A percentile compares a stretch with the other conserved stretches of the same genome.
phyloP scores from a whole-genome alignment of 2,329 filamentous ascomycete genomes.

The Aspergillus candidus region DNA sequence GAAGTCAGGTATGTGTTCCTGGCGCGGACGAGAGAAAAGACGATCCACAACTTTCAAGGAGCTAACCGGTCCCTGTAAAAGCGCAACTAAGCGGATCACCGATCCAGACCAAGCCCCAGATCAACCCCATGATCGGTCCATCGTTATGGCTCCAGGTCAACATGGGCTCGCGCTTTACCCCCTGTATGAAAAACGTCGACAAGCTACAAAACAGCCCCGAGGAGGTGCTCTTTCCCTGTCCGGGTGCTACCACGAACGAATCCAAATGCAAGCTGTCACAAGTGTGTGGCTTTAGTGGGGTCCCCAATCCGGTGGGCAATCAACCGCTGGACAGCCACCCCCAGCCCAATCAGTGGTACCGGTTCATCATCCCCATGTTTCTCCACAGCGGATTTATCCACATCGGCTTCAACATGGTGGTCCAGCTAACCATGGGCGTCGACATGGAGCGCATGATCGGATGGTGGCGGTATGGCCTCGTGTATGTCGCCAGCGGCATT shows the following conservation, averaged over 20 bases:
- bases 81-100: conserved; percentile 68
- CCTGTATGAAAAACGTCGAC: conserved; percentile 79
- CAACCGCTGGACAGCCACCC: conserved; percentile 51
- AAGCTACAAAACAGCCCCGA: conserved; percentile 34
- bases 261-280: conserved; percentile 65
- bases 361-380: conserved; percentile 94
- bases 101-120: conserved; percentile 65
- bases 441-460: conserved; percentile 94
- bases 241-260: conserved; percentile 63
- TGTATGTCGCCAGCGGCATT: conserved; percentile 87
- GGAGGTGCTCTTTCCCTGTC: conserved; percentile 63
- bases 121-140: conserved; percentile 97
- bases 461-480: conserved; percentile 76
- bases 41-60: neutral
- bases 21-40: neutral
- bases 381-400: conserved; percentile 90
- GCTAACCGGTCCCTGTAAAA: conserved; percentile 28
- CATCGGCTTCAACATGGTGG: conserved; percentile 89
- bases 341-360: conserved; percentile 88
- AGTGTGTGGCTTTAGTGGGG: conserved; percentile 76
- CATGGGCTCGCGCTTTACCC: conserved; percentile 87
- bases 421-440: conserved; percentile 81
- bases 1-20: conserved; percentile 62
- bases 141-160: conserved; percentile 88
- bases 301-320: conserved; percentile 56